Conservation (phyloP, 139 green algal genomes). For the Chlamydomonas asymmetrica region DNA sequence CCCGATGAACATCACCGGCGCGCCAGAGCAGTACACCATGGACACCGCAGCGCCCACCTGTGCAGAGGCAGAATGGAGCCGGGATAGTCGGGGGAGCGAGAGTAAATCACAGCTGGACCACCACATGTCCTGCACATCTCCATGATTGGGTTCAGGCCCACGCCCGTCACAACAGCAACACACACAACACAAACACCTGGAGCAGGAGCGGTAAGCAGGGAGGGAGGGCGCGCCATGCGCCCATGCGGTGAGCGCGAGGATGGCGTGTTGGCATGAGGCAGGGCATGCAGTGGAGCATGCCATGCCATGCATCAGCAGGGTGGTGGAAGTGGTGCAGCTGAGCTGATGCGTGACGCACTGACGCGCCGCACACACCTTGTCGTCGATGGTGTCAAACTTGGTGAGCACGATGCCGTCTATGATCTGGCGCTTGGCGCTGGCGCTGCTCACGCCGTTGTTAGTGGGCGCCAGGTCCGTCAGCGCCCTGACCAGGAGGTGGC, state of each 20-base stretch:
- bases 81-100: neutral
- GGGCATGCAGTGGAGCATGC: too few species aligned
- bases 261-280: too few species aligned
- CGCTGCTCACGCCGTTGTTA: neutral
- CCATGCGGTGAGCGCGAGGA: neutral
- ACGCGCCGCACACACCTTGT: conserved; percentile 92
- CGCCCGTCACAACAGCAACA: neutral
- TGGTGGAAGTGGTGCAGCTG: too few species aligned
- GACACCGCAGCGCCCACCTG: conserved; percentile 89
- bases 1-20: conserved; percentile 98
- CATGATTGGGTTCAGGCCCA: neutral
- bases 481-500: conserved; percentile 3
- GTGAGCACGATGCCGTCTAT: conserved; percentile 93
- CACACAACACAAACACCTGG: neutral
- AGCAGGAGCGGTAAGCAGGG: too few species aligned
- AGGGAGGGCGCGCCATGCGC: neutral
- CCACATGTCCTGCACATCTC: neutral
- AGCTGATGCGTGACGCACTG: too few species aligned
- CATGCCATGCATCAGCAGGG: neutral
- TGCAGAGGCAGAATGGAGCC: neutral
- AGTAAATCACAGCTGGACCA: neutral
- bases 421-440: conserved; percentile 17
- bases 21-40: conserved; percentile 96
- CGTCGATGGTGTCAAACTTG: conserved; percentile 99
- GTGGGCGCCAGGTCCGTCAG: conserved; percentile 44